These are phyloP conservation scores for Tanozyma kutaoensis DNA, from an alignment of 805 yeast genomes.

Conservation along the genomic window DNA sequence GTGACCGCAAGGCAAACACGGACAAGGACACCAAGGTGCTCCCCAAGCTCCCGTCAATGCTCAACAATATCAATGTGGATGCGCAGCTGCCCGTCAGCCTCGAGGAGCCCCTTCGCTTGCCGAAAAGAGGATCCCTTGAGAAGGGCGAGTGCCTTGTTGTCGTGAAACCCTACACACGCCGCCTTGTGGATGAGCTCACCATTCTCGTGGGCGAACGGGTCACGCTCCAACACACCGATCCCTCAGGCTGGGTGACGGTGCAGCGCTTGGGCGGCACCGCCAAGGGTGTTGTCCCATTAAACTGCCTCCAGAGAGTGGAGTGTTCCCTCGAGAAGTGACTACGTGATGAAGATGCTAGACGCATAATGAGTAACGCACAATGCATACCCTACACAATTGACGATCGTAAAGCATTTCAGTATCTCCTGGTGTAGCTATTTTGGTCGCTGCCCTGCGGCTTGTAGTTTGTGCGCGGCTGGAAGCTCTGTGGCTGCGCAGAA, in stretches of 20 bases:
- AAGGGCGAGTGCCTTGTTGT: background rate
- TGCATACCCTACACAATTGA: too few species aligned
- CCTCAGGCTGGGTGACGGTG: slow-evolving; percentile 28
- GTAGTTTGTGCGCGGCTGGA: too few species aligned
- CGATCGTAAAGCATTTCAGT: slow-evolving; percentile 1
- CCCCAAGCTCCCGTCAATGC: background rate
- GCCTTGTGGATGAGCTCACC: slow-evolving; percentile 20
- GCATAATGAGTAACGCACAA: slow-evolving; percentile 1
- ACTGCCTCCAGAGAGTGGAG: slow-evolving; percentile 8
- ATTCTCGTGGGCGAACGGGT: slow-evolving; percentile 18
- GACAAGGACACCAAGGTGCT: background rate
- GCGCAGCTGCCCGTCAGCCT: too few species aligned
- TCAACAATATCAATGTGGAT: too few species aligned
- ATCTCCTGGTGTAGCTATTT: slow-evolving; percentile 1
- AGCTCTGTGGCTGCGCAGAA: too few species aligned
- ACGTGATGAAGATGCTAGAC: background rate
- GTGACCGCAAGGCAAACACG: background rate
- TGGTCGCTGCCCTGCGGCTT: background rate
- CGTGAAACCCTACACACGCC: slow-evolving; percentile 9
- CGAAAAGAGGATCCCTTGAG: too few species aligned
- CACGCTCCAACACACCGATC: slow-evolving; percentile 9
- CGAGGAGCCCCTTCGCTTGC: too few species aligned
- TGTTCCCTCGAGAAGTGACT: slow-evolving; percentile 1
- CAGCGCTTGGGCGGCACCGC: slow-evolving; percentile 5
- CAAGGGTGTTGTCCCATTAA: slow-evolving; percentile 21